These are phyloP conservation scores for Fusarium scirpi DNA, from an alignment of 2,329 filamentous ascomycete genomes.

Conservation along the genomic window DNA sequence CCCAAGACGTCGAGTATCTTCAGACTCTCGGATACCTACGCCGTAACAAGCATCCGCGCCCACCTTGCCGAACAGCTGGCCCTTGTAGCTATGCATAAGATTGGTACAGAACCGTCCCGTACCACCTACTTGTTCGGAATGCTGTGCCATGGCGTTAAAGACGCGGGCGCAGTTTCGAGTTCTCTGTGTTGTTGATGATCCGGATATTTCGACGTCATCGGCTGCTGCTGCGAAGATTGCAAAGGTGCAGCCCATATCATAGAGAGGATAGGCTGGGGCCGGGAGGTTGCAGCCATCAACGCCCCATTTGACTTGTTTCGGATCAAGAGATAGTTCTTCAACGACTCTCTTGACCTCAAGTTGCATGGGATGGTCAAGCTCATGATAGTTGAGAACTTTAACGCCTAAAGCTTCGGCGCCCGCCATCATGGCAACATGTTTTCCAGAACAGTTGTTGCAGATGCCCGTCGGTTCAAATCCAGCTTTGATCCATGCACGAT, in stretches of 20 bases:
- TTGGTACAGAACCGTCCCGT: constrained; percentile 60
- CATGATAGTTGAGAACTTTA: constrained; percentile 51
- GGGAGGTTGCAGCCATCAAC: constrained; percentile 62
- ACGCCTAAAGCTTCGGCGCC: constrained; percentile 54
- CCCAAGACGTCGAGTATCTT: constrained; percentile 53
- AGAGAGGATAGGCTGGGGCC: constrained; percentile 57
- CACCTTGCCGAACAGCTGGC: constrained; percentile 58
- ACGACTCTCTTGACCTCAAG: constrained; percentile 52
- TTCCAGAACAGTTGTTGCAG: constrained; percentile 62
- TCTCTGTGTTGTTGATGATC: constrained; percentile 1
- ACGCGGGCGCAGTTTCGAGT: constrained; percentile 50
- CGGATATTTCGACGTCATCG: constrained; percentile 14
- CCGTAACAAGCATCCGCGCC: constrained; percentile 64
- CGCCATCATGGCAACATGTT: constrained; percentile 61
- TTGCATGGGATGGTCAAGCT: constrained; percentile 55
- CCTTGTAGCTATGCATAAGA: constrained; percentile 56
- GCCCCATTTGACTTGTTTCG: constrained; percentile 54
- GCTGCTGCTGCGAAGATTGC: constrained; percentile 54
- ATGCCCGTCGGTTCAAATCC: constrained; percentile 54
- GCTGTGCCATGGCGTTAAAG: constrained; percentile 56
- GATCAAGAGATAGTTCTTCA: constrained; percentile 50
- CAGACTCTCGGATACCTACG: constrained; percentile 55
- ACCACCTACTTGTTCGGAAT: constrained; percentile 60
- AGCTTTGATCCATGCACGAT: constrained; percentile 54
- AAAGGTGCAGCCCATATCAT: constrained; percentile 52